A percentile compares a stretch with the other conserved stretches of the same genome.
phyloP scores from a whole-genome alignment of 768 basidiomycete genomes.

The Multifurca ochricompacta region DNA sequence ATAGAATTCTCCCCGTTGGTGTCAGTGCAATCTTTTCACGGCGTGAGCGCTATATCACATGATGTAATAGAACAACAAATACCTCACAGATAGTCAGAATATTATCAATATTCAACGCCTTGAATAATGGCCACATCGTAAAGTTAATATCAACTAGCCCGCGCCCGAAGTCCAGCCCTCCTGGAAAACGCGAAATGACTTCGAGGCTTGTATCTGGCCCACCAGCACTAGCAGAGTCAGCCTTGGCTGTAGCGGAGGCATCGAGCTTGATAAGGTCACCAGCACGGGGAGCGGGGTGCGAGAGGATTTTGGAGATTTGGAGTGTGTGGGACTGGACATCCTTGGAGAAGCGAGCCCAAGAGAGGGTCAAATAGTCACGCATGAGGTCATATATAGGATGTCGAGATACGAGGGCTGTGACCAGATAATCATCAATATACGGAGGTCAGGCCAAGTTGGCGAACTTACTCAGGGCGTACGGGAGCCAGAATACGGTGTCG shows the following conservation, averaged over 20 bases:
- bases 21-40: conserved; percentile 65
- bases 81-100: conserved; percentile 91
- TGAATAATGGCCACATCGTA: conserved; percentile 95
- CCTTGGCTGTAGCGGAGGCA: conserved; percentile 54
- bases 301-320: conserved; percentile 81
- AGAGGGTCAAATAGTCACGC: conserved; percentile 92
- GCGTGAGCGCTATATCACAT: not conserved
- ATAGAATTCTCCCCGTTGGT: conserved; percentile 79
- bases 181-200: conserved; percentile 84
- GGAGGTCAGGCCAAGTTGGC: conserved; percentile 6
- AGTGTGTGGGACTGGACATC: conserved; percentile 90
- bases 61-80: conserved; percentile 12
- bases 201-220: conserved; percentile 50
- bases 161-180: conserved; percentile 87
- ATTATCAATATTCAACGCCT: conserved; percentile 87
- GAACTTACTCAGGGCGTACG: conserved; percentile 78
- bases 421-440: not conserved
- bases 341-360: conserved; percentile 91
- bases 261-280: conserved; percentile 83
- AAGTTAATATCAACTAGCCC: conserved; percentile 92
- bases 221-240: conserved; percentile 31
- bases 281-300: conserved; percentile 79
- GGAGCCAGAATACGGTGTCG: conserved; percentile 91
- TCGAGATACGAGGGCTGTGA: conserved; percentile 73
- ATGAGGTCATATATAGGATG: conserved; percentile 93